phyloP scores from a whole-genome alignment of 257 asterid genomes.

The Avicennia marina region DNA sequence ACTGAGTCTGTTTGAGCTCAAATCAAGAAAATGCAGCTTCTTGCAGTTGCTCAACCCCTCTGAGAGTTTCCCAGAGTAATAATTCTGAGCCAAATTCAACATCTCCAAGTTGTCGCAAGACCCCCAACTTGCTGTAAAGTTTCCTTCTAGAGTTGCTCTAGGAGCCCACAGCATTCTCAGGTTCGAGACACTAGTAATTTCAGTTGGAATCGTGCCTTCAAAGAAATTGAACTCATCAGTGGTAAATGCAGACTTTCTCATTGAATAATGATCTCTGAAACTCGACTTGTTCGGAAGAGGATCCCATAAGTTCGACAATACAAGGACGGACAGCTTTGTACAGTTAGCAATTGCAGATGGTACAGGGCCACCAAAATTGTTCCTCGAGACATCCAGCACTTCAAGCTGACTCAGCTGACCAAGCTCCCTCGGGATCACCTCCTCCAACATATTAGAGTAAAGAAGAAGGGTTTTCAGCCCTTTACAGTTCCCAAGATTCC shows the following conservation, averaged over 20 bases:
- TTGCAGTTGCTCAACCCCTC: constrained; percentile 53
- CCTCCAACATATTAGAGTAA: constrained; percentile 78
- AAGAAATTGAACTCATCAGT: constrained; percentile 71
- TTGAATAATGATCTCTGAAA: constrained; percentile 26
- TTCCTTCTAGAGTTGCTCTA: constrained; percentile 61
- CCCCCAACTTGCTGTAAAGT: constrained; percentile 69
- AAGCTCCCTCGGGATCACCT: constrained; percentile 58
- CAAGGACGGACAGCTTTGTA: constrained; percentile 55
- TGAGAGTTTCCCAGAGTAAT: constrained; percentile 44
- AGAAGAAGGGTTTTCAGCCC: constrained; percentile 52
- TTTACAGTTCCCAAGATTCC: constrained; percentile 61
- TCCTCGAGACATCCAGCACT: constrained; percentile 80
- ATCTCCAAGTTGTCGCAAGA: constrained; percentile 69
- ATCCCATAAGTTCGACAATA: constrained; percentile 81
- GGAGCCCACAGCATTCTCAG: constrained; percentile 94
- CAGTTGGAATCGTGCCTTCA: constrained; percentile 62
- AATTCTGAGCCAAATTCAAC: constrained; percentile 77
- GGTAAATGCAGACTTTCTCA: constrained; percentile 30
- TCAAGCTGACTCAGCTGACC: constrained; percentile 69
- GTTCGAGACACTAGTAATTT: constrained; percentile 48
- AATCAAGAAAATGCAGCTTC: constrained; percentile 71
- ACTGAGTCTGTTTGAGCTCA: constrained; percentile 67
- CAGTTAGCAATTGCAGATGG: constrained; percentile 73
- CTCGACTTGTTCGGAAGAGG: constrained; percentile 49
- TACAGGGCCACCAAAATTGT: constrained; percentile 66